phyloP scores from a whole-genome alignment of 2,329 filamentous ascomycete genomes.

The Fusarium secorum region DNA sequence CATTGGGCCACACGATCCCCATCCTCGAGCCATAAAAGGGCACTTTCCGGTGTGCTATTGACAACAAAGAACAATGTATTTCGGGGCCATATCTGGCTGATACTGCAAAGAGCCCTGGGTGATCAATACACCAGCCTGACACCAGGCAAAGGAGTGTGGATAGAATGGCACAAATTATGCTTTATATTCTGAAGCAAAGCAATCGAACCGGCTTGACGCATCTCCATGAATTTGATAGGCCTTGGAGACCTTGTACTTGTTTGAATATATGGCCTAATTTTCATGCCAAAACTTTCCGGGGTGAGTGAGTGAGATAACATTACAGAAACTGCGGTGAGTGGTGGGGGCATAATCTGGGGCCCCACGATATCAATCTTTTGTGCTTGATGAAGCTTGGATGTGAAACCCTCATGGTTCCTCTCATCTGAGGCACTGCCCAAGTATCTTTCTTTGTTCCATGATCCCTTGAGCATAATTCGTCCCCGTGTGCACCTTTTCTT shows the following conservation, averaged over 20 bases:
- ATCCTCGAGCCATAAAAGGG: background rate
- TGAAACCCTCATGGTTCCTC: background rate
- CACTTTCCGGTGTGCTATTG: background rate
- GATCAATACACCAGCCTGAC: background rate
- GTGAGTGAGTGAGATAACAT: background rate
- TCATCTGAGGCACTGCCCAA: background rate
- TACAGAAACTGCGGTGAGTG: constrained; percentile 35
- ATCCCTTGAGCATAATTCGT: background rate
- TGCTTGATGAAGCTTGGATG: background rate
- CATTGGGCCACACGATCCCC: background rate
- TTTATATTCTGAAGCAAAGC: background rate
- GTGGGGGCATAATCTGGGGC: constrained; percentile 38
- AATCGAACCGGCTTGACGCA: background rate
- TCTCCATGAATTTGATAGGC: background rate
- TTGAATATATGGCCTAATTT: background rate
- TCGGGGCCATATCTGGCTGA: background rate
- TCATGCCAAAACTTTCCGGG: background rate
- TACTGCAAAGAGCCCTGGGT: background rate
- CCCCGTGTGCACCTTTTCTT: constrained; percentile 6
- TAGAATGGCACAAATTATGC: background rate
- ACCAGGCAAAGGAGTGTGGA: background rate
- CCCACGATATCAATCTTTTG: constrained; percentile 36
- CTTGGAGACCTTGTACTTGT: background rate
- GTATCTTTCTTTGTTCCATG: background rate
- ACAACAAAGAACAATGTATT: constrained; percentile 13